Base-by-base conservation (phyloP, 345 rosid genomes). In the Combretum micranthum region DNA sequence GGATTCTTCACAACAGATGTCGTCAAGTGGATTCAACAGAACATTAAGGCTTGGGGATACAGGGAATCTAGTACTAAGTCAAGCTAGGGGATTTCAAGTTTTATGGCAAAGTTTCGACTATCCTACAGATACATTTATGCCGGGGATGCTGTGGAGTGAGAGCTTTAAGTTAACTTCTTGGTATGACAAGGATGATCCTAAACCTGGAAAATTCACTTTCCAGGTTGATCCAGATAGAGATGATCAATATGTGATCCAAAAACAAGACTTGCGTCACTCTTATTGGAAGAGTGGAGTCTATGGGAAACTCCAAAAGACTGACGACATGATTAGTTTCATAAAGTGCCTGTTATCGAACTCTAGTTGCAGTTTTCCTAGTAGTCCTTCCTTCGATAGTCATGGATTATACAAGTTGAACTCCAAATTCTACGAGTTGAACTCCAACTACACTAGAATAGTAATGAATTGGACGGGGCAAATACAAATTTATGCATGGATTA, bases 61-160 rank as follows among this genome's bases (percentile, higher is more conserved):
- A 37, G 84, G 84, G 14, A 83, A 80, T 56, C 68, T 80, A 13
- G 66, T 78, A 13, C 46, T 74, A 58, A 59, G 48, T n/a, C 59
- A 59, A 1, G 13, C 47, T 13, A 55, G 18, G 9, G 18, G 0
- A 11, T 0, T n/a, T 4, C 60, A 12, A 12, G 13, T 15, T 19
- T 56, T 64, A 15, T 80, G 85, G 82, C 51, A 80, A 57, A 83
- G 85, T 56, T 77, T 80, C 57, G 56, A 60, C 16, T 32, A 75
- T 52, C 85, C 80, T 20, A 69, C 76, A 18, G 82, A 80, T 55
- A 75, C 82, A 21, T 77, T 77, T 72, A 77, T 80, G 55, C 72
- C 77, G 16, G 82, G 83, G 26, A 80, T 80, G 85, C 67, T 22
- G 22, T 68, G 79, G 73, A 57, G 55, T 43, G 59, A 53, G 23